Percentiles rank a stretch among this genome's conserved stretches.
Evolutionary conservation across 2,329 filamentous ascomycete genomes (phyloP).

Genomic region (Fusarium ramigenum): DNA sequence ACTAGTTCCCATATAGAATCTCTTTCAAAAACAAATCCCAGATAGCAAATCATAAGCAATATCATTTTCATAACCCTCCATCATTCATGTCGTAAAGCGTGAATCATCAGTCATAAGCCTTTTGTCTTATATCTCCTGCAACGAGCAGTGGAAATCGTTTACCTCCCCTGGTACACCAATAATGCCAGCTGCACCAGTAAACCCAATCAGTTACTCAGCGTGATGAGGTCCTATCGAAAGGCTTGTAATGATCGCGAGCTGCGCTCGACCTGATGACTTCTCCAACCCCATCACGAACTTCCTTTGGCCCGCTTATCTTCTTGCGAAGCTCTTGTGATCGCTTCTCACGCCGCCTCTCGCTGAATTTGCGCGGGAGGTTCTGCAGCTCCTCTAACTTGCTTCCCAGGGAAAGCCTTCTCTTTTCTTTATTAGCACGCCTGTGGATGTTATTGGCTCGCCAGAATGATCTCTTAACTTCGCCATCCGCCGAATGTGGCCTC

Average conservation of each 20-base stretch:
- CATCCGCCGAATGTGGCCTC: slow-evolving; percentile 50
- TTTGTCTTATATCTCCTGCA: slow-evolving; percentile 19
- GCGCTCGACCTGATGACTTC: slow-evolving; percentile 61
- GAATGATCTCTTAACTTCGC: slow-evolving; percentile 38
- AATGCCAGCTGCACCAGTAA: neutral
- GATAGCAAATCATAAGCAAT: slow-evolving; percentile 27
- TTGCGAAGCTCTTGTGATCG: slow-evolving; percentile 65
- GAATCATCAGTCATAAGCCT: slow-evolving; percentile 41
- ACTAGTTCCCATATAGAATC: slow-evolving; percentile 13
- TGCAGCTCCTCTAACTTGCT: slow-evolving; percentile 62
- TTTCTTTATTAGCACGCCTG: slow-evolving; percentile 39
- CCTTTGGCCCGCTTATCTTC: slow-evolving; percentile 68
- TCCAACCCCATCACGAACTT: slow-evolving; percentile 67
- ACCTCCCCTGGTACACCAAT: neutral
- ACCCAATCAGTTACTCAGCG: neutral
- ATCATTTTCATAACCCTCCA: slow-evolving; percentile 22
- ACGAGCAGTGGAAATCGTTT: neutral
- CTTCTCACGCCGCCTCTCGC: slow-evolving; percentile 67
- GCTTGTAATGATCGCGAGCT: slow-evolving; percentile 27
- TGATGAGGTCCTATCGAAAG: slow-evolving; percentile 7
- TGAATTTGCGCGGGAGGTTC: slow-evolving; percentile 63
- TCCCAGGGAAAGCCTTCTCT: slow-evolving; percentile 53
- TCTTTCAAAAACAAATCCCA: slow-evolving; percentile 29
- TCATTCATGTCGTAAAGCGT: slow-evolving; percentile 42
- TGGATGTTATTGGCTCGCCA: slow-evolving; percentile 47